Base-by-base conservation (phyloP, 2,329 filamentous ascomycete species). In the Alternaria gansuensis region DNA sequence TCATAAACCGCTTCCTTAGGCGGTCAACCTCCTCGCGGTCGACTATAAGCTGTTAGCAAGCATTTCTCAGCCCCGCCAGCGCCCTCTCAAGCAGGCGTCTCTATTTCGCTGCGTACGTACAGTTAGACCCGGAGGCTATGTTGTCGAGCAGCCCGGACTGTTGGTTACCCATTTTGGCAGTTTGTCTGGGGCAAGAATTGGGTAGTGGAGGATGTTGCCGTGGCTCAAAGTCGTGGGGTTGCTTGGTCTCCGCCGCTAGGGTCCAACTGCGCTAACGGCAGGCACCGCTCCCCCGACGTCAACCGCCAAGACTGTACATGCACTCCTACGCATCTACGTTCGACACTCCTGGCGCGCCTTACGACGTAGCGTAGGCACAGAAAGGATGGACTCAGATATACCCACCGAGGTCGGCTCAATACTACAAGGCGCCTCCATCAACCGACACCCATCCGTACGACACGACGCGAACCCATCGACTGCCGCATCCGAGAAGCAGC, bases 1-100 rank as follows among this genome's bases (percentile, higher is more conserved):
- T 99, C 94, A 98, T 98, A 77, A 99, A 99, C 63, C 94, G 88
- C 84, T 99, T 99, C 75, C 93, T 87, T 77, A 99, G 84, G 74
- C 95, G 88, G 77, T 98, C 95, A 60, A 99, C 93, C 80, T 99
- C 95, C 74, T 99, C 95, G 78, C 91, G 90, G 83, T 99, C 92
- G 83, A 99, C 94, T 98, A 63, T 60, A 55, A 39, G 50, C 43
- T 55, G 64, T 76, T 59, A 75, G 71, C 64, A 60, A 55, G 48
- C 39, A 54, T 48, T 66, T 67, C 69, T 71, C 68, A 74, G 69
- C 67, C 67, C 70, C 69, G 65, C 69, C 63, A 59, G 39, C 51
- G 54, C 62, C 63, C 64, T 64, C 23, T 57, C 61, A 63, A 69
- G 68, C 63, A 58, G 55, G 57, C 51, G 57, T 26, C 24, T 13